Evolutionary conservation across 805 yeast species (phyloP), one percentile per base, ranked within the genome.

Genomic region (Diddensiella santjacobensis): DNA sequence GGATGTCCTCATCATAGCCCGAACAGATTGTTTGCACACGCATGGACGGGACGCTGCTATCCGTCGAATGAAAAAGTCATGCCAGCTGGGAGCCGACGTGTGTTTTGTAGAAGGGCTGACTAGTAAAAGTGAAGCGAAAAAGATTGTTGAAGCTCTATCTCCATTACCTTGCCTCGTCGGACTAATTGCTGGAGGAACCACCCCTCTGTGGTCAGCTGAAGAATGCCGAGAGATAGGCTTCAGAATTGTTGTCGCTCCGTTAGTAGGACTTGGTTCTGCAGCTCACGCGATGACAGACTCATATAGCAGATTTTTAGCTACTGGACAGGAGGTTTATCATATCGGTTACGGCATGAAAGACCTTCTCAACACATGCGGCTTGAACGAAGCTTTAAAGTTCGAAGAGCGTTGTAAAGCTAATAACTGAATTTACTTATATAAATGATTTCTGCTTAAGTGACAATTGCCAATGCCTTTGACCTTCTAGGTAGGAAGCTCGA

Each of bases 71-170:
- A 41, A 35, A 26, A 30, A 22, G 6, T 44, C 46, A 2, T 24
- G 31, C 6, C 24, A 30, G 4, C 39, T 22, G 3, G 50, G 50
- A 13, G 50, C 50, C 4, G 50, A 47, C 35, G 35, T 47, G 17
- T 39, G 45, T 6, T 47, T 47, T 42, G 50, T 47, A 11, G 50
- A 47, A 36, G 50, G 40, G 18, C 26, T 47, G 26, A 31, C 18
- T 10, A 42, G 26, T 22, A 31, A 35, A 31, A 46, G 35, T 15
- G 45, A 47, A 33, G 50, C 50, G 8, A 13, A 4, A 22, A 29
- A 29, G 26, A 38, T 45, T 11, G 33, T 40, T 11, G 17, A 10
- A 3, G 45, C 22, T 19, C 29, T 45, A n/a, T 3, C 49, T 5
- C 49, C 49, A 3, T 38, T 31, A 31, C 49, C 49, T 4, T 39